Conservation (phyloP, 805 yeast genomes). For the Blastobotrys peoriensis region DNA sequence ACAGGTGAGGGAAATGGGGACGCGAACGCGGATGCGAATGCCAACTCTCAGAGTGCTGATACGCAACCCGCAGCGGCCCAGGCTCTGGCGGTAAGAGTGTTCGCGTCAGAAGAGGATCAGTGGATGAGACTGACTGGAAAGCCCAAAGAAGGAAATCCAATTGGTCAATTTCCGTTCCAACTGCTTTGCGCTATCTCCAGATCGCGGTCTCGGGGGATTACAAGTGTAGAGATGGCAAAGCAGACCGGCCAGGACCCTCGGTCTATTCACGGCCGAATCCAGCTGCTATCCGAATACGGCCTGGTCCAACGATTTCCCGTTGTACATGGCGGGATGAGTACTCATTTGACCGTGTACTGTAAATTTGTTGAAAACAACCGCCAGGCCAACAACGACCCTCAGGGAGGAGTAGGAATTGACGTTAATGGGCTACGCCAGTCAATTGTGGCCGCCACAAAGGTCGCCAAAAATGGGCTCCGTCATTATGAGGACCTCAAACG, state of each 20-base stretch:
- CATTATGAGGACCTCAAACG: conserved; percentile 33
- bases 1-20: not conserved
- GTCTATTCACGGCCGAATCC: conserved; percentile 33
- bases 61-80: not conserved
- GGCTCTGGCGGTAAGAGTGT: conserved; percentile 10
- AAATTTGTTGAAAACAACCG: conserved; percentile 31
- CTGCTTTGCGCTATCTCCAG: conserved; percentile 35
- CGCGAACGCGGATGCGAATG: no score
- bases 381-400: conserved; percentile 3
- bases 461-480: conserved; percentile 30
- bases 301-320: conserved; percentile 32
- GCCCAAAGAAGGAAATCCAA: conserved; percentile 24
- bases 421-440: conserved; percentile 17
- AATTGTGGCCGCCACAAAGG: conserved; percentile 25
- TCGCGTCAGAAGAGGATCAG: conserved; percentile 29
- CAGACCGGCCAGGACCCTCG: conserved; percentile 37
- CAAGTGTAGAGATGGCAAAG: conserved; percentile 31
- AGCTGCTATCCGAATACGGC: conserved; percentile 28
- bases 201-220: conserved; percentile 33
- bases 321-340: conserved; percentile 27
- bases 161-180: conserved; percentile 35
- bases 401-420: conserved; percentile 17
- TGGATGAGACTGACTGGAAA: conserved; percentile 33
- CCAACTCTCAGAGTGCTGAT: not conserved
- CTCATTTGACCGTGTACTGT: conserved; percentile 27